These are phyloP conservation scores for Fusarium sp. DNA, from an alignment of 2,329 filamentous ascomycete species.

Conservation along the genomic window DNA sequence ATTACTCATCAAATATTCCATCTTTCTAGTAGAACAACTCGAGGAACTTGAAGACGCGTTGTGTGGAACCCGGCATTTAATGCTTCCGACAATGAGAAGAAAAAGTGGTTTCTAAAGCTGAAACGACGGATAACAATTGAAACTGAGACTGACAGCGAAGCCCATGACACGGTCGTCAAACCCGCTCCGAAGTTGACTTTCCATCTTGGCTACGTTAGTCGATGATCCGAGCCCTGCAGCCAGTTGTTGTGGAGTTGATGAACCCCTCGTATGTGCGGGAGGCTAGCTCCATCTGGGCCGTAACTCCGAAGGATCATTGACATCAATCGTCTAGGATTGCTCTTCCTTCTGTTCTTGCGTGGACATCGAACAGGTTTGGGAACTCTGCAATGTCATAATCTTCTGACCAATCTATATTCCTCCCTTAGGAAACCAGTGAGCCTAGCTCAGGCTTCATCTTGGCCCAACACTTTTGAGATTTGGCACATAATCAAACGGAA, in stretches of 20 bases:
- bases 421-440: background rate
- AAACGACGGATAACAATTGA: slow-evolving; percentile 23
- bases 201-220: slow-evolving; percentile 14
- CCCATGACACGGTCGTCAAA: slow-evolving; percentile 17
- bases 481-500: slow-evolving; percentile 4
- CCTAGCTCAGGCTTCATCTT: background rate
- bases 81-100: background rate
- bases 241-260: slow-evolving; percentile 22
- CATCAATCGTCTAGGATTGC: slow-evolving; percentile 12
- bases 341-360: background rate
- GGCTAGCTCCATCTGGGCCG: slow-evolving; percentile 38
- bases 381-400: slow-evolving; percentile 1
- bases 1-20: background rate
- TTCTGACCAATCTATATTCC: background rate
- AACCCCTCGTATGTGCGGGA: slow-evolving; percentile 10
- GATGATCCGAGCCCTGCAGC: slow-evolving; percentile 34
- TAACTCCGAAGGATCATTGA: slow-evolving; percentile 39
- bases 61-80: slow-evolving; percentile 5
- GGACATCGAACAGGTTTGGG: slow-evolving; percentile 11
- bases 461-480: background rate
- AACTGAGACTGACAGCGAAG: slow-evolving; percentile 21
- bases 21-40: background rate
- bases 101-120: slow-evolving; percentile 9
- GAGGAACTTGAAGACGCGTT: background rate
- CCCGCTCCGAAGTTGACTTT: slow-evolving; percentile 1